Evolutionary conservation across 495 filamentous ascomycete species (phyloP), one percentile per base, ranked within the genome.

Genomic region (Astrocystis sublimbata): DNA sequence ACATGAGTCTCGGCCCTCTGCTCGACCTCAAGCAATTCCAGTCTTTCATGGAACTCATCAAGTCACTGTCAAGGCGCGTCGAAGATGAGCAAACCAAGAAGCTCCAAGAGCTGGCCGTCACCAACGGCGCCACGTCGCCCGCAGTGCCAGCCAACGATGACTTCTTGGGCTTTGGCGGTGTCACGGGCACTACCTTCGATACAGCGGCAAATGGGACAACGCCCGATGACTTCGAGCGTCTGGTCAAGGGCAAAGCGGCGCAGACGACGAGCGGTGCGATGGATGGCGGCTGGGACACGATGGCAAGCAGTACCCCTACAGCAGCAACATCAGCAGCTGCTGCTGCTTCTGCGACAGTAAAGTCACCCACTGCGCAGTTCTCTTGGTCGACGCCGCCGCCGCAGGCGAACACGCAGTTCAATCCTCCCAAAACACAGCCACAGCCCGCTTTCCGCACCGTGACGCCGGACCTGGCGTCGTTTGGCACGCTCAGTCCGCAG

Each of bases 61-160:
- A 91, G 69, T 81, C 79, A 0, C 72, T 97, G n/a, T 93, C 91
- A 0, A 73, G 81, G 1, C 84, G 85, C 53, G 89, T 98, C 40
- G 93, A 98, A 71, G 83, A 87, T 13, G 96, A 98, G 64, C 93
- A 97, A 64, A 88, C 81, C 6, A 87, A 85, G 71, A 97, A 97
- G 69, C 76, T 98, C 2, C 88, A 89, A 66, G 96, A 98, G 62
- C 80, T 98, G 30, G 86, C 86, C 23, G 78, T 83, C 12, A 70
- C 73, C 9, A 71, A 71, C 12, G 75, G 73, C 38, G 73, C 70
- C 17, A 66, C 73, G 4, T 62, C 68, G 1, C 56, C 70, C 1
- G 69, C 71, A n/a, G 53, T 69, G 0, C 68, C 72, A n/a, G 55
- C 42, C 0, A 55, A 56, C 24, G 81, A 84, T 35, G 86, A 89